Percentiles rank a stretch among this genome's conserved stretches.
Conservation (phyloP, 1,284 basidiomycete species). For the Pisolithus thermaeus region DNA sequence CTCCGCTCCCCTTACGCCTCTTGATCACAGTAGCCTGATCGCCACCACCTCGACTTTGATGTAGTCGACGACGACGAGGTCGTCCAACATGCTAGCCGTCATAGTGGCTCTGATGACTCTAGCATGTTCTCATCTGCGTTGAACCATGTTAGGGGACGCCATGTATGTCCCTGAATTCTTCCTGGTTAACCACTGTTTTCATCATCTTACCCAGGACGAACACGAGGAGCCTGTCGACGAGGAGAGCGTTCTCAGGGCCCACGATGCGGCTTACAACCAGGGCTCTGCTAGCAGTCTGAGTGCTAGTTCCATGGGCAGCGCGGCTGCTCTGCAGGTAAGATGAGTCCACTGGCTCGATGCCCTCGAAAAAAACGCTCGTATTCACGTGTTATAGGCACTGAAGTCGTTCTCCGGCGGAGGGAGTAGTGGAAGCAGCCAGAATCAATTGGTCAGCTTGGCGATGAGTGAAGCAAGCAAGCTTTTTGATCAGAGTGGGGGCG, state of each 20-base stretch:
- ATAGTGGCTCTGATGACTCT: conserved; percentile 42
- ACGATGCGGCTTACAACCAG: conserved; percentile 55
- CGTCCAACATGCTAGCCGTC: conserved; percentile 33
- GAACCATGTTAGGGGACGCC: conserved; percentile 33
- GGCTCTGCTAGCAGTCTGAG: conserved; percentile 45
- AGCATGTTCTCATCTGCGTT: conserved; percentile 50
- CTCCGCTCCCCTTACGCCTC: neutral
- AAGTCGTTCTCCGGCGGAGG: conserved; percentile 48
- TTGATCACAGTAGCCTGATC: neutral
- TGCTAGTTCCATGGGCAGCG: conserved; percentile 61
- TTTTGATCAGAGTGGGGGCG: conserved; percentile 66
- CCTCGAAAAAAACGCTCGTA: neutral
- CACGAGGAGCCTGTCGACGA: conserved; percentile 53
- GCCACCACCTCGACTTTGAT: neutral
- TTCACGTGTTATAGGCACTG: conserved; percentile 36
- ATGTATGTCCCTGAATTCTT: neutral
- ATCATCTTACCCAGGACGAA: conserved; percentile 33
- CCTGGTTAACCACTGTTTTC: neutral
- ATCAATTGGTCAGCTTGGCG: conserved; percentile 72
- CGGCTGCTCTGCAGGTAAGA: conserved; percentile 69
- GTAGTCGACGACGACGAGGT: conserved; percentile 61
- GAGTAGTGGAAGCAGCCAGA: conserved; percentile 44
- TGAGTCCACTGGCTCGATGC: neutral
- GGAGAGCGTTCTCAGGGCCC: conserved; percentile 48
- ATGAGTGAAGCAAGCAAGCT: conserved; percentile 76